Evolutionary conservation across 73 alveolate genomes (phyloP), one percentile per base, ranked within the genome.

Genomic region (Symbiodinium pilosum): DNA sequence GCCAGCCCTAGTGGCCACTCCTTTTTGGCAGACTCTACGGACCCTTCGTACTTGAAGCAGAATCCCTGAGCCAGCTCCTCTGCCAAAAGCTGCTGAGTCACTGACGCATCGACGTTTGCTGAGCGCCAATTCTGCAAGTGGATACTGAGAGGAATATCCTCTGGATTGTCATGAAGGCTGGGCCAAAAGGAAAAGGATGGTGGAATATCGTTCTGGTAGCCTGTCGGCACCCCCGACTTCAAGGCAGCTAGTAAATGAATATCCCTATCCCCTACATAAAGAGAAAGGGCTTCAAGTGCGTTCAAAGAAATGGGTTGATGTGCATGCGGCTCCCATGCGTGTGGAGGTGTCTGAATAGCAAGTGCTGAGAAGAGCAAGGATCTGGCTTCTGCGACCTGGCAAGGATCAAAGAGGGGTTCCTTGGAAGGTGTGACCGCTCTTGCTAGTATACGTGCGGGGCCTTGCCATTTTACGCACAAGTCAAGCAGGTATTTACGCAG

Each of bases 1-100:
- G 83, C 28, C 2, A 47, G 81, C 7, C 93, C 93, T 2, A 26
- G 20, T 0, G 93, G 93, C n/a, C 7, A 85, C 1, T 28, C 38
- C 9, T 28, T 30, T 32, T 85, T 51, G 16, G 93, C 93, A 1
- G 43, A 44, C 39, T 43, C 93, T 51, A 85, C 21, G 51, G 93
- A 12, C 3, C 93, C 93, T 0, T 14, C 26, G 36, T 3, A 85
- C 32, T 41, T 32, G 34, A 44, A 43, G 43, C 47, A 41, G 44
- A 39, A 85, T 6, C 93, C 93, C 44, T 47, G 43, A n/a, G 18
- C 93, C 12, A 85, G 3, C 52, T 85, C 93, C 7, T 85, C 93
- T 7, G 26, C 52, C 26, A 85, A 51, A 34, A 85, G 40, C 40
- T 69, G 7, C 24, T 16, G 64, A 7, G 64, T 47, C 64, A 47